phyloP scores from a whole-genome alignment of 2,329 filamentous ascomycete genomes.

The Monosporascus sp. region DNA sequence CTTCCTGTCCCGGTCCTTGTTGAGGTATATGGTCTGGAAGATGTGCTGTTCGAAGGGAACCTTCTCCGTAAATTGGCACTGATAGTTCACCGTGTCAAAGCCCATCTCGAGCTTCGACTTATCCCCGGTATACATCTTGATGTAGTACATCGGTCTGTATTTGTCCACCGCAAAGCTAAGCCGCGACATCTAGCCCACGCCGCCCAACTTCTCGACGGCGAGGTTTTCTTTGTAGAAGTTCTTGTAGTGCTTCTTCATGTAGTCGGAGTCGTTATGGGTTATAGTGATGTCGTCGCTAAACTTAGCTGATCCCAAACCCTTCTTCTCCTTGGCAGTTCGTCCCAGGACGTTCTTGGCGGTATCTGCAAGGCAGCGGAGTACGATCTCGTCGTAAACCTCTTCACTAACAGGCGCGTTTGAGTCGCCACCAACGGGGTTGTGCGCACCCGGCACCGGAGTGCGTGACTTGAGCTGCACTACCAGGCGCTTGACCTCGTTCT shows the following conservation, averaged over 20 bases:
- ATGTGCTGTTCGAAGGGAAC: conserved; percentile 32
- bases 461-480: conserved; percentile 36
- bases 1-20: conserved; percentile 47
- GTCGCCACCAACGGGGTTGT: conserved; percentile 26
- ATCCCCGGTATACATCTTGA: conserved; percentile 47
- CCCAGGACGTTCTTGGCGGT: conserved; percentile 57
- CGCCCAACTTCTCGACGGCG: conserved; percentile 25
- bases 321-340: conserved; percentile 53
- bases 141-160: conserved; percentile 50
- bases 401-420: conserved; percentile 34
- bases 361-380: conserved; percentile 61
- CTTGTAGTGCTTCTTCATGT: conserved; percentile 65
- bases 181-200: conserved; percentile 33
- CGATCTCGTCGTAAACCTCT: conserved; percentile 60
- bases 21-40: conserved; percentile 49
- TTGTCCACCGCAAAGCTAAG: conserved; percentile 37
- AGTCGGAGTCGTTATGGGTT: conserved; percentile 59
- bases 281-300: conserved; percentile 67
- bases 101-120: conserved; percentile 50
- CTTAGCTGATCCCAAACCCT: conserved; percentile 64
- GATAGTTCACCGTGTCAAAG: conserved; percentile 49
- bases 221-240: conserved; percentile 47
- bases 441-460: conserved; percentile 25
- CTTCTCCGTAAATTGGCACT: conserved; percentile 53
- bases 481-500: conserved; percentile 44